Base-by-base conservation (phyloP, 768 basidiomycete species). In the Russula brevipes region DNA sequence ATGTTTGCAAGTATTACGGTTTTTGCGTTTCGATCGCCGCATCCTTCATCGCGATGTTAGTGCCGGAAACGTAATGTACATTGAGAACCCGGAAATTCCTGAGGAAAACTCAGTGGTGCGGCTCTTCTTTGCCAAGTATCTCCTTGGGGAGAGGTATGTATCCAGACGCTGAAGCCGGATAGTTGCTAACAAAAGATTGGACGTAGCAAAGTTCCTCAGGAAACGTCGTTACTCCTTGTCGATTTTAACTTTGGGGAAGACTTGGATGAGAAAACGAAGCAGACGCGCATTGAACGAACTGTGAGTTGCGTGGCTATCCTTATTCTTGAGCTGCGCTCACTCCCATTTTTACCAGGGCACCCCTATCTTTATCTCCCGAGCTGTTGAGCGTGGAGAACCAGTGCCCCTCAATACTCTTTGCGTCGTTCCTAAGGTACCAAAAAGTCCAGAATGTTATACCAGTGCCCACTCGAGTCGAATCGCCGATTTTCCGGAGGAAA, bases 1-100 rank as follows among this genome's bases (percentile, higher is more conserved):
- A 51, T 42, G 24, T 50, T 58, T 58, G 57, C 49, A 50, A 58
- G 57, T 58, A 41, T 51, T 58, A 47, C 57, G 57, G 49, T 58
- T 12, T 57, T 49, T 49, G 46, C 56, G 46, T 5, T 17, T 36
- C 36, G 2, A 49, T 2, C 36, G 46, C 38, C 7, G 8, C 1
- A 8, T 49, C 46, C 56, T 57, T 49, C 56, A 56, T 56, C 55
- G 55, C 8, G 55, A 56, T 33, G n/a, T 56, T 19, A 56, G 55
- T 10, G 8, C n/a, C 5, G 55, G 55, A 33, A 56, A 56, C 31
- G 30, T 56, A 9, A 8, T 56, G 55, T 56, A n/a, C 31, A 11
- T 56, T n/a, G 33, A 56, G 35, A 57, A 47, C n/a, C 31, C 35
- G 10, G 41, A 44, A 45, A 33, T n/a, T 31, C 54, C 39, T 42